Base-by-base conservation (phyloP, 1,284 basidiomycete species). In the Fomes fomentarius region DNA sequence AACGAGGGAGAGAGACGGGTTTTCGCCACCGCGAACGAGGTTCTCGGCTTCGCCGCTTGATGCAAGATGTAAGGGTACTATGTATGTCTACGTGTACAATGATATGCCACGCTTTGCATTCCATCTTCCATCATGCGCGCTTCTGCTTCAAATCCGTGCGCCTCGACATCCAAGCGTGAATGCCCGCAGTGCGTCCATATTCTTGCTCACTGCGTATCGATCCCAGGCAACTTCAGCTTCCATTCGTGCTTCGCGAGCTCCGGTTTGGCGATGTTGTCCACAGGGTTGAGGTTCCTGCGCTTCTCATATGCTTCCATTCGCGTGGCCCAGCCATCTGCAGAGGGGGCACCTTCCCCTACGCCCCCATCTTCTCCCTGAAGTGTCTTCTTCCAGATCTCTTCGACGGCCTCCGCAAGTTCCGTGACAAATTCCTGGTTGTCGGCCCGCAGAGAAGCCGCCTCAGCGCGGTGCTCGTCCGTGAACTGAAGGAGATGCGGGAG, bases 401-500 rank as follows among this genome's bases (percentile, higher is more conserved):
- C 82, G 9, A 91, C 65, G 3, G 79, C 79, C 15, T 69, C 67
- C 11, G 71, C 67, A 6, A 89, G 64, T 67, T 85, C 84, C 15
- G 56, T 57, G 54, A 83, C 78, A 45, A 91, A 83, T 1, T 69
- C 72, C 7, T 58, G 56, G 0, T 87, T 63, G 44, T 86, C 82
- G 9, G 70, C 64, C 65, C 89, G 85, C 57, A 93, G 68, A 4
- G 65, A 69, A 31, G 67, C 58, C 0, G 83, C 89, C 63, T 88
- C 85, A 17, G 70, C 66, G 3, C 79, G 76, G 62, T 91, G 87
- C 51, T 80, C 81, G 8, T 74, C 60, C 0, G 83, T 82, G 60
- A 91, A 82, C 57, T 84, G 82, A 37, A 84, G 69, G 22, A 93
- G 72, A 65, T 91, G 89, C 4, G 89, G 89, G 14, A 93, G 69